Percentiles rank a stretch among this genome's conserved stretches.
Conservation (phyloP, 345 rosid species). For the Pseudoturritis turrita region DNA sequence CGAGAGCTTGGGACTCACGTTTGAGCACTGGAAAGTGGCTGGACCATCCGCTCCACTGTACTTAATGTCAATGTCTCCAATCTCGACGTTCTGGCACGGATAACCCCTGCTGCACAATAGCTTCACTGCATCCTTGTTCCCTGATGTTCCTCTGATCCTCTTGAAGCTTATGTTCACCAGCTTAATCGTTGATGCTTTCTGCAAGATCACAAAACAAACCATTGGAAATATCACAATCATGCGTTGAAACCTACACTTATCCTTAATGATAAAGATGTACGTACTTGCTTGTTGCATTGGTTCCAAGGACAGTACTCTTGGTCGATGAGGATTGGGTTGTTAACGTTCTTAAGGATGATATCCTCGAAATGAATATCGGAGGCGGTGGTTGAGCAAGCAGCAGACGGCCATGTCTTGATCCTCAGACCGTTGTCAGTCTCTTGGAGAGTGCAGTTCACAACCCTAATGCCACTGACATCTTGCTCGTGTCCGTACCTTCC, state of each 20-base stretch:
- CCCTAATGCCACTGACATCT: constrained; percentile 28
- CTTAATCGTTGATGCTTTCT: constrained; percentile 42
- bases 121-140: constrained; percentile 38
- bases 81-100: constrained; percentile 40
- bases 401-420: constrained; percentile 43
- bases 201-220: background rate
- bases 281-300: constrained; percentile 30
- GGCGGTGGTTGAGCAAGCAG: constrained; percentile 24
- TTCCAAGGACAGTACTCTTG: constrained; percentile 38
- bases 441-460: constrained; percentile 24
- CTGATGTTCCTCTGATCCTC: constrained; percentile 44
- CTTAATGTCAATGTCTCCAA: constrained; percentile 35
- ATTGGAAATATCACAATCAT: background rate
- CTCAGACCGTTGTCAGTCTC: constrained; percentile 38
- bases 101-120: constrained; percentile 44
- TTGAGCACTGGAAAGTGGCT: constrained; percentile 35
- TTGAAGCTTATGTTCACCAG: constrained; percentile 46
- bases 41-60: constrained; percentile 35
- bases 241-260: no score
- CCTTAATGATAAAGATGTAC: no score
- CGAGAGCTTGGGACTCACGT: constrained; percentile 36
- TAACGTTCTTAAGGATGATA: constrained; percentile 22
- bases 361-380: constrained; percentile 26
- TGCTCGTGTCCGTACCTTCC: constrained; percentile 33
- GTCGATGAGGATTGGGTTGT: constrained; percentile 32